phyloP scores from a whole-genome alignment of 345 rosid species.

The Rhizophora apiculata region DNA sequence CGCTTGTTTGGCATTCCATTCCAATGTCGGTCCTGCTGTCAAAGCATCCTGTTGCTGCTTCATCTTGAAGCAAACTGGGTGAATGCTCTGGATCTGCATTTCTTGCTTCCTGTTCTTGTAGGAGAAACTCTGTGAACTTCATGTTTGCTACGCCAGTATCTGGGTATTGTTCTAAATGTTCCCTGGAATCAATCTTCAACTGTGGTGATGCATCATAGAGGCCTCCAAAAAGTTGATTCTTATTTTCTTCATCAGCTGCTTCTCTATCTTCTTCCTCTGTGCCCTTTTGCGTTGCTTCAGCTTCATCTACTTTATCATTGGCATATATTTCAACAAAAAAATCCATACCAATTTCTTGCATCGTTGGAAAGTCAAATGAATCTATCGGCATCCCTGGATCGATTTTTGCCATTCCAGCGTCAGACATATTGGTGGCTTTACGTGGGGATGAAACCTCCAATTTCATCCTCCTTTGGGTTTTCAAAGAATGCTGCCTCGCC shows the following conservation, averaged over 20 bases:
- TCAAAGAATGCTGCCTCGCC: slow-evolving; percentile 55
- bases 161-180: slow-evolving; percentile 5
- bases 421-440: slow-evolving; percentile 18
- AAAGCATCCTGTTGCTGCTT: slow-evolving; percentile 4
- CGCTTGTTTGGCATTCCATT: slow-evolving; percentile 17
- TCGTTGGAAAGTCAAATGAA: slow-evolving; percentile 8
- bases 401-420: slow-evolving; percentile 10
- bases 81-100: slow-evolving; percentile 14
- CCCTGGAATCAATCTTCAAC: slow-evolving; percentile 36
- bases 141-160: slow-evolving; percentile 3
- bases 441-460: slow-evolving; percentile 33
- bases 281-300: slow-evolving; percentile 14
- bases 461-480: slow-evolving; percentile 51
- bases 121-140: slow-evolving; percentile 1
- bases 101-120: slow-evolving; percentile 11
- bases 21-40: slow-evolving; percentile 17
- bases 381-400: slow-evolving; percentile 11
- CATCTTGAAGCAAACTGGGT: slow-evolving; percentile 17
- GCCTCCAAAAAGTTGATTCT: slow-evolving; percentile 32
- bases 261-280: slow-evolving; percentile 8
- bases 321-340: slow-evolving; percentile 47
- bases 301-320: slow-evolving; percentile 26
- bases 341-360: slow-evolving; percentile 22
- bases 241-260: slow-evolving; percentile 13
- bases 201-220: slow-evolving; percentile 38